Base-by-base conservation (phyloP, 495 filamentous ascomycete genomes). In the Clohesyomyces aquaticus region DNA sequence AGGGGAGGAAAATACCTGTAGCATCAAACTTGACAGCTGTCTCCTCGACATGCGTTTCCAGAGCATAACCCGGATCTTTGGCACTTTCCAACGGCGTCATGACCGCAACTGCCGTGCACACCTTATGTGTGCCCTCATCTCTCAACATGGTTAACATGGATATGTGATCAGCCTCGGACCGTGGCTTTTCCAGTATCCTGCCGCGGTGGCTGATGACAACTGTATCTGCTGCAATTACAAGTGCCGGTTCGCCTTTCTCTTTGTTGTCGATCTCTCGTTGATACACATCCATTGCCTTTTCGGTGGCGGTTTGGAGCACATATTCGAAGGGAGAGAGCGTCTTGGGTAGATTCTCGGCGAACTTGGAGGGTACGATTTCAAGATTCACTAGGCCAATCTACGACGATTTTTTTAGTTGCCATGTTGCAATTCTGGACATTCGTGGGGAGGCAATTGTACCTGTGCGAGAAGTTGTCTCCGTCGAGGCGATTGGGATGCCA, bases 191-290 rank as follows among this genome's bases (percentile, higher is more conserved):
- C 23, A 98, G 78, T 38, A 98, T 89, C 56, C 80, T 72, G 0
- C 92, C 94, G 0, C 76, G 69, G n/a, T 81, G 77, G 28, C 87
- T 87, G 9, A 93, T 90, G 66, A 98, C 89, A 26, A 98, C 79
- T 1, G 94, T 98, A 72, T 98, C 94, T 1, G 94, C 94, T 1
- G 92, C 90, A 25, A 98, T 82, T 38, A 98, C 89, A 0, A 98
- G 79, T 10, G 83, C 89, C 0, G 91, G 93, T 64, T 97, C 94
- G 52, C 83, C 83, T 55, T 76, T 77, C 18, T 65, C 69, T 19
- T 77, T 71, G 57, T 86, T 85, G 59, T 86, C 75, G 50, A 92
- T 78, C 42, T 87, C 85, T 16, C 80, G 74, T 14, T 77, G 71
- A 81, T 98, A 98, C 6, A 98, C 91, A 23, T 85, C 79, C 19